Evolutionary conservation across 371 early-diverging fungal species (phyloP), one percentile per base, ranked within the genome.

Genomic region (Rhizomucor miehei): DNA sequence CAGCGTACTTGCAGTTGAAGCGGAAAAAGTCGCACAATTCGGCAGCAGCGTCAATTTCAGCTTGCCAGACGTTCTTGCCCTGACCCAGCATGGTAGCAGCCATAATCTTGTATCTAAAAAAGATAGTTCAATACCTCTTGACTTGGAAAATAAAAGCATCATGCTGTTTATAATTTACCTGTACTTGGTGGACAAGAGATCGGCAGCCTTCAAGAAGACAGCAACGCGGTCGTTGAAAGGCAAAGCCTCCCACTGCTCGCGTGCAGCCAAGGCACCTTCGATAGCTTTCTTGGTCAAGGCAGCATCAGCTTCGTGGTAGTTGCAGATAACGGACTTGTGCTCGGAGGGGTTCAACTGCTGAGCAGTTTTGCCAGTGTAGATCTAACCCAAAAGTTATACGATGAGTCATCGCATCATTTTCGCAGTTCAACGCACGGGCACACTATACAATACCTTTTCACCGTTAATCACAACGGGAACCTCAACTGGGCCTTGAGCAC

Each of bases 41-140:
- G 23, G 95, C 94, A 35, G 92, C 94, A 23, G 94, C 85, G 69
- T 98, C 99, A 65, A 98, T 98, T 78, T 97, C 99, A 13, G 99
- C 99, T 80, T 98, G 98, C 96, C 97, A 98, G 61, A 86, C 88
- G 75, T 96, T 98, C 82, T 98, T 98, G 47, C 96, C 97, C 77
- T 98, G 99, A 48, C 99, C 99, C 34, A 98, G 77, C 96, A 98
- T 97, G 49, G 99, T 94, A 39, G 98, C 94, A 10, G 99, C 99
- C 88, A 95, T 86, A 36, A 94, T 60, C 80, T 92, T 84, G 81
- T 91, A 93, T 69, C 89, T 54, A 34, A n/a, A n/a, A n/a, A n/a
- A n/a, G n/a, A n/a, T n/a, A n/a, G n/a, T 40, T 2, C 17, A 10
- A 14, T 17, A 16, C 11, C 20, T 14, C 14, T 14, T 44, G 1